A percentile compares a stretch with the other conserved stretches of the same genome.
phyloP scores from a whole-genome alignment of 257 asterid species.

The Fraxinus pennsylvanica region DNA sequence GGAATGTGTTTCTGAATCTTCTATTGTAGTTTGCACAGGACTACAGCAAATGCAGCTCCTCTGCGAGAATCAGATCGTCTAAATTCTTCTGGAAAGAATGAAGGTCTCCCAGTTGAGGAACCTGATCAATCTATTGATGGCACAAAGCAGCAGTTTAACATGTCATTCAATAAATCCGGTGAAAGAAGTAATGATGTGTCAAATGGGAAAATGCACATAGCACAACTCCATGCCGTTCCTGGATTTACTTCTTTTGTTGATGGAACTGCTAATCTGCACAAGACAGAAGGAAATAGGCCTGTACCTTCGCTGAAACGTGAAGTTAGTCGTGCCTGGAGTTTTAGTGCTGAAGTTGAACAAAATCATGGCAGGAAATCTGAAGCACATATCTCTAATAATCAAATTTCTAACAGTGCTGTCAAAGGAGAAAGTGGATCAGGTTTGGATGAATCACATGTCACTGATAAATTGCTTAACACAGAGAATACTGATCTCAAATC shows the following conservation, averaged over 20 bases:
- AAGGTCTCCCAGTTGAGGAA: slow-evolving; percentile 39
- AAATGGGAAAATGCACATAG: slow-evolving; percentile 58
- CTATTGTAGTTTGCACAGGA: slow-evolving; percentile 32
- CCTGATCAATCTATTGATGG: slow-evolving; percentile 56
- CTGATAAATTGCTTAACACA: slow-evolving; percentile 30
- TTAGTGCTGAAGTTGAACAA: slow-evolving; percentile 55
- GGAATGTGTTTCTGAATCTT: slow-evolving; percentile 18
- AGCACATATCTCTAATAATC: slow-evolving; percentile 23
- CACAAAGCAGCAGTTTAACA: slow-evolving; percentile 61
- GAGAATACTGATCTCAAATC: slow-evolving; percentile 42
- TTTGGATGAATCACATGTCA: slow-evolving; percentile 37
- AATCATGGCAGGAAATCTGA: slow-evolving; percentile 28
- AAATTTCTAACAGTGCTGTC: slow-evolving; percentile 29
- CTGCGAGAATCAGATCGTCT: slow-evolving; percentile 39
- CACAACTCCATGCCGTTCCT: slow-evolving; percentile 75
- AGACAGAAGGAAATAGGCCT: slow-evolving; percentile 39
- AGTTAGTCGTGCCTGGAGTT: slow-evolving; percentile 58
- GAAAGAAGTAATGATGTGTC: slow-evolving; percentile 44
- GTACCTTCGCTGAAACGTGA: slow-evolving; percentile 46
- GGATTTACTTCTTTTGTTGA: slow-evolving; percentile 69
- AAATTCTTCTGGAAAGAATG: slow-evolving; percentile 38
- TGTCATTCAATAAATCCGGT: slow-evolving; percentile 71
- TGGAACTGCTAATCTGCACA: slow-evolving; percentile 41
- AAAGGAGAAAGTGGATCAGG: slow-evolving; percentile 46
- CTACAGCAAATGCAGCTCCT: slow-evolving; percentile 28